Conservation (phyloP, 176 grass and related monocot genomes). For the Ampelocalamus luodianensis region DNA sequence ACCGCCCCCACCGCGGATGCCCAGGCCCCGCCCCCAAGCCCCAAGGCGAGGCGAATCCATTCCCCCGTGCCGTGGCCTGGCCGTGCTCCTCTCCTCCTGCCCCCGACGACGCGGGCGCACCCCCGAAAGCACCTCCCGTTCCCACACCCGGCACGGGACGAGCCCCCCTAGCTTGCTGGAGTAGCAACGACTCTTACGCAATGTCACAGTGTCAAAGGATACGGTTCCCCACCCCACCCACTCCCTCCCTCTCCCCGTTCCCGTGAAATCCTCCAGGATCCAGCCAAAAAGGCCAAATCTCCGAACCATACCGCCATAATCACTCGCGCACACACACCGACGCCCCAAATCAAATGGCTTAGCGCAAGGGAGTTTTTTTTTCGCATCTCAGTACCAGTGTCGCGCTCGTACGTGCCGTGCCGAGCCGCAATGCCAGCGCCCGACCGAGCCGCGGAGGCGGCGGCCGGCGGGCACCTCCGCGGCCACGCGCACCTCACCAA, state of each 20-base stretch:
- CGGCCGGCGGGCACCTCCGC: conserved; percentile 54
- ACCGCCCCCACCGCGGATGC: background rate
- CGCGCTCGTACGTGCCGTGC: background rate
- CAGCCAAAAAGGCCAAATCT: conserved; percentile 56
- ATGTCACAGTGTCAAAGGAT: too few relatives aligned
- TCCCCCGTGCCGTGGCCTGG: background rate
- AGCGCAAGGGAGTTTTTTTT: background rate
- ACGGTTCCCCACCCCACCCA: too few relatives aligned
- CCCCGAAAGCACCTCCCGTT: conserved; percentile 50
- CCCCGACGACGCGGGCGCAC: conserved; percentile 41
- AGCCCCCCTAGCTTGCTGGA: too few relatives aligned
- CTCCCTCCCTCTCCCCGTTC: conserved; percentile 5
- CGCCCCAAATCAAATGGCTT: conserved; percentile 30
- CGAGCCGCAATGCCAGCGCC: conserved; percentile 44
- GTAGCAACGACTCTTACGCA: too few relatives aligned
- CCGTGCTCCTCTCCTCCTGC: background rate
- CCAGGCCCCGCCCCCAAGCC: too few relatives aligned
- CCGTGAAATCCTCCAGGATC: conserved; percentile 53
- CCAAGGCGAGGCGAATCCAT: conserved; percentile 29
- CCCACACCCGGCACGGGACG: conserved; percentile 50
- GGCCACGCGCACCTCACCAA: conserved; percentile 86
- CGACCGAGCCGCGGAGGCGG: conserved; percentile 39
- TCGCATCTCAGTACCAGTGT: background rate
- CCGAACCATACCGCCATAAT: conserved; percentile 57
- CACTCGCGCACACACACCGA: conserved; percentile 16